These are phyloP conservation scores for Discostella pseudostelligera DNA, from an alignment of 108 stramenopile species.

Conservation along the genomic window DNA sequence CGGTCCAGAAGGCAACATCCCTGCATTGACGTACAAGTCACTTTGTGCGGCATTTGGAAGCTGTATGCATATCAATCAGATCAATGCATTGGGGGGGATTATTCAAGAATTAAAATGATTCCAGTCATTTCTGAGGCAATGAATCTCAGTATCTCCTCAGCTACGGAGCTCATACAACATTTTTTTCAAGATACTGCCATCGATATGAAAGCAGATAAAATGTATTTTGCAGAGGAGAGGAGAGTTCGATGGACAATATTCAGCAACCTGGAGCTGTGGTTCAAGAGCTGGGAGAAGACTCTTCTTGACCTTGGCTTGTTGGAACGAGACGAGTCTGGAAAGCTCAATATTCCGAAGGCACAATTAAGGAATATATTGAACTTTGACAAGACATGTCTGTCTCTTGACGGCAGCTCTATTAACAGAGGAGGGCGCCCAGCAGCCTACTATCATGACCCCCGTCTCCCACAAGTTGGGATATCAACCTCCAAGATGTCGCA, in stretches of 20 bases:
- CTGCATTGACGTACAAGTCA: background rate
- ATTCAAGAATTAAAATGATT: conserved; percentile 1
- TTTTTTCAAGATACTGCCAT: background rate
- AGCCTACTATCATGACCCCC: background rate
- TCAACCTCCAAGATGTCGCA: background rate
- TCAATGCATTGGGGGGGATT: background rate
- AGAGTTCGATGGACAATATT: conserved; percentile 10
- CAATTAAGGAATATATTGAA: conserved; percentile 1
- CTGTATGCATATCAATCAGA: conserved; percentile 10
- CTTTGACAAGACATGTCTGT: conserved; percentile 10
- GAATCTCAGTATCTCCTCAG: background rate
- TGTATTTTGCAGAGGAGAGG: conserved; percentile 5
- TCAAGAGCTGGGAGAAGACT: conserved; percentile 5
- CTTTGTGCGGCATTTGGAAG: background rate
- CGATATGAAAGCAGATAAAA: background rate
- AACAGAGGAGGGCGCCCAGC: conserved; percentile 6
- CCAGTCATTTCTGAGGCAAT: background rate
- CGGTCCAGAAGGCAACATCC: background rate
- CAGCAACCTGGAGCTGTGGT: conserved; percentile 3
- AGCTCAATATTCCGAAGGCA: background rate
- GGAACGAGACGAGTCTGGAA: background rate
- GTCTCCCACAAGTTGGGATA: background rate
- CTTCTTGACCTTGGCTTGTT: background rate
- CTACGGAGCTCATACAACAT: background rate
- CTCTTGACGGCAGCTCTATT: conserved; percentile 14